Evolutionary conservation across 2,329 filamentous ascomycete genomes (phyloP).

Genomic region (Samsoniella hepiali): DNA sequence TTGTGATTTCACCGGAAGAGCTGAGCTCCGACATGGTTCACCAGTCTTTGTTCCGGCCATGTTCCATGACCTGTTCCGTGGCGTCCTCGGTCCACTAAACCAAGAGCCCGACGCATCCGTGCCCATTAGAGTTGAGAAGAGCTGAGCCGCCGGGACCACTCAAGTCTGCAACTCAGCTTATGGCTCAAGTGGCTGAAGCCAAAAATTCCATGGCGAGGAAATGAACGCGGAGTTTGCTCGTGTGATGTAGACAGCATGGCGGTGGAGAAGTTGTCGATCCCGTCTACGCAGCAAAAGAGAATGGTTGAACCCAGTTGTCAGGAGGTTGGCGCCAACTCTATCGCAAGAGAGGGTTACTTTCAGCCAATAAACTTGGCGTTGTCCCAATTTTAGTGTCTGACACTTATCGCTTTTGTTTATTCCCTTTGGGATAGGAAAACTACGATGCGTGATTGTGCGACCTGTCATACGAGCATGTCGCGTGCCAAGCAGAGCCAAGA

Average conservation of each 20-base stretch:
- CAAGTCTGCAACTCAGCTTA: background rate
- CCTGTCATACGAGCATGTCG: background rate
- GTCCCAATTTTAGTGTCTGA: background rate
- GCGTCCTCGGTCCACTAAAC: background rate
- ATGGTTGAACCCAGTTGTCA: too few species aligned
- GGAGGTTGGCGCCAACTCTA: background rate
- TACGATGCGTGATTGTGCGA: background rate
- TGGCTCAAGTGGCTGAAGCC: background rate
- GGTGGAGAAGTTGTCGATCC: background rate
- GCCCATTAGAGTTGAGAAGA: background rate
- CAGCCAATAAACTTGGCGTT: background rate
- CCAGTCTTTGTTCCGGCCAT: background rate
- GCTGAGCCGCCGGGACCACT: background rate
- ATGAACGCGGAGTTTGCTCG: background rate
- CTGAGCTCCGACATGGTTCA: too few species aligned
- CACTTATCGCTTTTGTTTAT: background rate
- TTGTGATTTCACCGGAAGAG: background rate
- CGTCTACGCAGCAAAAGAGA: too few species aligned
- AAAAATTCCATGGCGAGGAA: background rate
- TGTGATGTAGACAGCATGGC: background rate
- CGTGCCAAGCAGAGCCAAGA: constrained; percentile 7
- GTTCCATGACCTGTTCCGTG: too few species aligned
- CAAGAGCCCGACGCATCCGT: background rate
- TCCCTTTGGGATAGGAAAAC: background rate
- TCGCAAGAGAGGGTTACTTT: background rate